Evolutionary conservation across 257 asterid genomes (phyloP), one percentile per base, ranked within the genome.

Genomic region (Fraxinus quadrangulata): DNA sequence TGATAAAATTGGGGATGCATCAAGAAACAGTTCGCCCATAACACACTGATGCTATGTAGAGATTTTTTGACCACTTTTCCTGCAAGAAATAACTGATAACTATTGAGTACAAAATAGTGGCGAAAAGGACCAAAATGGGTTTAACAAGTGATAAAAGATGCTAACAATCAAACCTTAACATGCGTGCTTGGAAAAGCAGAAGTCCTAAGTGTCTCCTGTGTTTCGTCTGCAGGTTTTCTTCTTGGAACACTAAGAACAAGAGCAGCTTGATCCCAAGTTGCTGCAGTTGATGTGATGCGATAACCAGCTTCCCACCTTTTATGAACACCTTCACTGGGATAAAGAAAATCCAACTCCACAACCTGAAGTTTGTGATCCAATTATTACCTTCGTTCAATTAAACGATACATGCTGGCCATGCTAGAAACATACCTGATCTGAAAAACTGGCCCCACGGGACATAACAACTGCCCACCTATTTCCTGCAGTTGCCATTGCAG

Each of bases 241-340:
- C 89, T 83, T 24, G 93, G 90, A 72, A 84, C 80, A 67, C 97
- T 91, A 61, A 91, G 93, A 81, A 91, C 86, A 73, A 89, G 49
- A 63, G 97, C 97, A 39, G 90, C 70, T 80, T 91, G 97, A 76
- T 91, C 97, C 67, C 75, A 71, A 17, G 92, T 91, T 47, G 94
- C 92, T 66, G 96, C 94, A 67, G 83, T 81, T 51, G 94, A 81
- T 40, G 94, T 91, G 77, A 91, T 91, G 73, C 94, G 91, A 70
- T 87, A 91, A 66, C 91, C 94, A 74, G 82, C 86, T 26, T 89
- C 90, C 94, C 94, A 91, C 79, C 96, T 83, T 82, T 76, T 84
- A 77, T 85, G 96, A 82, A 91, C 67, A 78, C 96, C 96, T 83
- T 91, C 96, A 81, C 96, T 91, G 1, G 96, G 96, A 81, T 91